Evolutionary conservation across 2,329 filamentous ascomycete species (phyloP).

Genomic region (Thielaviopsis ethacetica): DNA sequence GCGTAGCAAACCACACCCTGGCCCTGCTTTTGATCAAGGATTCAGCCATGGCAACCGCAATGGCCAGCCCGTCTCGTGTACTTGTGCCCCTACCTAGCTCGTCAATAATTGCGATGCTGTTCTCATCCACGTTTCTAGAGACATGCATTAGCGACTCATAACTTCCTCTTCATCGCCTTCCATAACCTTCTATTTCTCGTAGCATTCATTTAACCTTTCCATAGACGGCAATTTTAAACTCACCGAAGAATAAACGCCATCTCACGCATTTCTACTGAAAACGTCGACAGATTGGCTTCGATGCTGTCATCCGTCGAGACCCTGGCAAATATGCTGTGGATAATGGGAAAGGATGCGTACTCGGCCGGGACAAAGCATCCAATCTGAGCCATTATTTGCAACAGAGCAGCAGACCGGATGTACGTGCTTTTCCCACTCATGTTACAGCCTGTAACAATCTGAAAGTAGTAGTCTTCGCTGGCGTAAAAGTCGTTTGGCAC

Average conservation of each 20-base stretch:
- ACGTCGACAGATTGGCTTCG: constrained; percentile 83
- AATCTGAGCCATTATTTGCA: constrained; percentile 86
- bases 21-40: constrained; percentile 65
- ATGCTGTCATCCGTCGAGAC: constrained; percentile 77
- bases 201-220: too few relatives aligned
- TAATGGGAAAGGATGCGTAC: constrained; percentile 66
- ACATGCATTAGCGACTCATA: background rate
- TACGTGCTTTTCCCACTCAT: constrained; percentile 98
- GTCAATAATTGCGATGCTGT: constrained; percentile 72
- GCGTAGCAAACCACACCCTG: constrained; percentile 83
- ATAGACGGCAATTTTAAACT: background rate
- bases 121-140: constrained; percentile 52
- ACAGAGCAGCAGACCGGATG: constrained; percentile 67
- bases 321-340: constrained; percentile 72
- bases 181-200: constrained; percentile 9
- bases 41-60: constrained; percentile 81
- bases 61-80: constrained; percentile 71
- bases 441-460: constrained; percentile 89
- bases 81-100: constrained; percentile 86
- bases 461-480: constrained; percentile 64
- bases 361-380: constrained; percentile 79
- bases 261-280: constrained; percentile 88
- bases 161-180: background rate
- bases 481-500: constrained; percentile 86
- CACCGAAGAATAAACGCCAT: constrained; percentile 76